phyloP scores from a whole-genome alignment of 148 eudicot species.

The Rhododendron simsii region DNA sequence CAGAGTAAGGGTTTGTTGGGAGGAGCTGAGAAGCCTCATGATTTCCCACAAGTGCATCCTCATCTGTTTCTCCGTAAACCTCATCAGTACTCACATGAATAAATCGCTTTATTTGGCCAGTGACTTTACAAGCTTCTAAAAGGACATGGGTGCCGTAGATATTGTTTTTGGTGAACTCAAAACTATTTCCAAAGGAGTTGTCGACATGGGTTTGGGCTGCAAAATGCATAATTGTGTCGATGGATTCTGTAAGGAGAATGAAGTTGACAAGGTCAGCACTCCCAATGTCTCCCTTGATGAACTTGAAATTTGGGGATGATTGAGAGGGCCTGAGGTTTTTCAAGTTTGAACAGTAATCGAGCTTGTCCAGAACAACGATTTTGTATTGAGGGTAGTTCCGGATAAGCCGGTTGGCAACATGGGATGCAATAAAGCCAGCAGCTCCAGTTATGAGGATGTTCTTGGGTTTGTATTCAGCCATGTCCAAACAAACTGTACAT shows the following conservation, averaged over 20 bases:
- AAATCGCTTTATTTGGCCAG: slow-evolving; percentile 15
- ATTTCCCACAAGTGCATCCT: slow-evolving; percentile 19
- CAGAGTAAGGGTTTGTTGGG: slow-evolving; percentile 11
- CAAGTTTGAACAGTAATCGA: slow-evolving; percentile 25
- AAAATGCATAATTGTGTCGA: slow-evolving; percentile 30
- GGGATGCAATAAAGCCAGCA: too few relatives aligned
- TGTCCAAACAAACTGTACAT: slow-evolving; percentile 1
- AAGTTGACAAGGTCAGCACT: slow-evolving; percentile 22
- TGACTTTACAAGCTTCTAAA: slow-evolving; percentile 26
- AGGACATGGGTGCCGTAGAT: slow-evolving; percentile 17
- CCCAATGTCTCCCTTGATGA: slow-evolving; percentile 19
- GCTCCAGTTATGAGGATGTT: slow-evolving; percentile 10
- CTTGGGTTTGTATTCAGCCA: slow-evolving; percentile 6
- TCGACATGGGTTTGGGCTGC: slow-evolving; percentile 22
- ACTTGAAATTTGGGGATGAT: slow-evolving; percentile 23
- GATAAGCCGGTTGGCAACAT: too few relatives aligned
- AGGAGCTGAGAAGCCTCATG: slow-evolving; percentile 21
- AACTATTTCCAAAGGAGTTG: background rate
- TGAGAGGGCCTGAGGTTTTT: slow-evolving; percentile 17
- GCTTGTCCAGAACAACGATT: slow-evolving; percentile 28
- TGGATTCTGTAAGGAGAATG: slow-evolving; percentile 15
- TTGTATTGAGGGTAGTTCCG: slow-evolving; percentile 21
- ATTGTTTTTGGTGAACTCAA: too few relatives aligned
- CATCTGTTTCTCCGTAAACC: slow-evolving; percentile 17
- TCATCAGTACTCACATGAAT: slow-evolving; percentile 29